Evolutionary conservation across 1,139 yeast species (phyloP), one percentile per base, ranked within the genome.

Genomic region (Candida sp.): DNA sequence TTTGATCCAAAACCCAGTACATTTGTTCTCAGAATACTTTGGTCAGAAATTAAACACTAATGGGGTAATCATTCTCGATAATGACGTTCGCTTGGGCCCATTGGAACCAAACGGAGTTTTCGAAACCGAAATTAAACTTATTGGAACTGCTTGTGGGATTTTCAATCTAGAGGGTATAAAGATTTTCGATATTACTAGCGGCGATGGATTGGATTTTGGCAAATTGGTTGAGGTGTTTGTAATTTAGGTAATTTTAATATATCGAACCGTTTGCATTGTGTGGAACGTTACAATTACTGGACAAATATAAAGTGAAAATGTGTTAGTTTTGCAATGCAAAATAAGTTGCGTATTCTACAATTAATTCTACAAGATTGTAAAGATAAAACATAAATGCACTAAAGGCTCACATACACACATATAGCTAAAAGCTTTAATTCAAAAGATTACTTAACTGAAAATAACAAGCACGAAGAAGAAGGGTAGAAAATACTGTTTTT

Each of bases 131-230:
- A 64, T 87, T 21, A 71, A 70, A 45, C 60, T 87, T 43, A 65
- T 84, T 44, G 91, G 90, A 0, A 64, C 85, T 7, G 75, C 81
- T 33, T 70, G 75, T 48, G 96, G 95, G 0, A 75, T 83, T 7
- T 82, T 76, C 57, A 79, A 80, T 40, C 64, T 87, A 29, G 82
- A 79, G 45, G 91, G 89, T 2, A 72, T 85, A 15, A 77, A 78
- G 45, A 68, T 87, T 6, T 74, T 82, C 42, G 95, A 87, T 55
- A 67, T 81, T 8, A 59, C 60, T 34, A 75, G 82, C 22, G 90
- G 93, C 3, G 93, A 86, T 49, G 79, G 82, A 1, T 72, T 83
- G 50, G 91, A 83, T 49, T 84, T 87, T 56, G 91, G 90, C 1
- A 77, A 79, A 48, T 64, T 86, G 42, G 70, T 87, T 19, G 91